Evolutionary conservation across 257 asterid genomes (phyloP).

Genomic region (Solanum pinnatisectum): DNA sequence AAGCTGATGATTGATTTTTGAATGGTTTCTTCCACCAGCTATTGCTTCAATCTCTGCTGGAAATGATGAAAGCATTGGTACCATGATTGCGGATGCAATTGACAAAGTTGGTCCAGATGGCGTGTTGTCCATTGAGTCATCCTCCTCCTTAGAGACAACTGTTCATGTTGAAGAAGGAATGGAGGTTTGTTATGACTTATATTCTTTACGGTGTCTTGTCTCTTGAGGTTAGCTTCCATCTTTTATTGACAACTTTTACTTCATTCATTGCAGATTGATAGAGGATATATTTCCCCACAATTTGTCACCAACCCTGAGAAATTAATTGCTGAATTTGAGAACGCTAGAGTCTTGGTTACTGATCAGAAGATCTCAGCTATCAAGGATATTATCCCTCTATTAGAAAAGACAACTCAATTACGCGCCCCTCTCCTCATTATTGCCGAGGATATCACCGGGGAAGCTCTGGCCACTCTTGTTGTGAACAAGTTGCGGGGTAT

Average conservation of each 20-base stretch:
- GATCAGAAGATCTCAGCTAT: constrained; percentile 87
- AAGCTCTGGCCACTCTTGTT: constrained; percentile 96
- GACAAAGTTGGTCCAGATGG: constrained; percentile 99
- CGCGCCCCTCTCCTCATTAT: constrained; percentile 75
- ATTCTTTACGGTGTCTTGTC: neutral
- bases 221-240: neutral
- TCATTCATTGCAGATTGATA: constrained; percentile 53
- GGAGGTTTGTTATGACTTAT: constrained; percentile 54
- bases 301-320: constrained; percentile 90
- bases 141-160: constrained; percentile 92
- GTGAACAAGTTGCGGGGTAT: constrained; percentile 94
- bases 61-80: constrained; percentile 76
- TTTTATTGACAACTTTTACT: neutral
- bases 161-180: constrained; percentile 97
- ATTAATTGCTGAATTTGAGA: constrained; percentile 74
- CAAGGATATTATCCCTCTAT: constrained; percentile 82
- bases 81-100: constrained; percentile 90
- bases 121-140: constrained; percentile 92
- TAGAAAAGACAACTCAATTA: constrained; percentile 81
- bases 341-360: constrained; percentile 67
- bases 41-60: constrained; percentile 92
- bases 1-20: neutral
- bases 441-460: constrained; percentile 94
- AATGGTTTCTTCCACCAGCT: constrained; percentile 30
- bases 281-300: constrained; percentile 95